Evolutionary conservation across 306 rosid species (phyloP), one percentile per base, ranked within the genome.

Genomic region (Quillaja saponaria): DNA sequence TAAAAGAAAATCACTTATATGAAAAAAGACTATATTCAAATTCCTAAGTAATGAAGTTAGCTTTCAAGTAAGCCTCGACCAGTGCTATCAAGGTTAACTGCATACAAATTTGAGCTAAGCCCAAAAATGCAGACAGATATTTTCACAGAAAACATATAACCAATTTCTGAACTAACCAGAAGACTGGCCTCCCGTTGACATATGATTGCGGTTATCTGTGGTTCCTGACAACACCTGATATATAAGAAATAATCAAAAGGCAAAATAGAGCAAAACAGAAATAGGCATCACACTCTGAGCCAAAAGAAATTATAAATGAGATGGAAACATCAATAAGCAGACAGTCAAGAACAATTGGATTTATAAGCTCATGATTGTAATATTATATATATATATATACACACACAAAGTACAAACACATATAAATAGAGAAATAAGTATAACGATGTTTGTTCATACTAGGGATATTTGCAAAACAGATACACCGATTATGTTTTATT

Each of bases 151-250:
- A 33, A 72, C 50, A 38, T 37, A 38, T n/a, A 42, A 54, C 59
- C 12, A 66, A 28, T 49, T 57, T 46, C 13, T 50, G 15, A 55
- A 80, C 87, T 82, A 49, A 88, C 96, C 98, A 20, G 90, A 77
- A 55, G 90, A 53, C 39, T 55, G 88, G 16, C 82, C 94, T 53
- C 85, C 92, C 15, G 34, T 44, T 16, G 87, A 67, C 13, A 74
- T 74, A 75, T 39, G 74, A 63, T 59, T 70, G 68, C 78, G 74
- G 10, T 42, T 63, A 25, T 65, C 84, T 58, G 77, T 11, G 45
- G 77, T 44, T 64, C 81, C 83, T 44, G 95, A 58, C 34, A 73
- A 31, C 67, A 67, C 85, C 99, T 92, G 76, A 68, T 77, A 50
- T 58, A 51, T 31, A 50, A 28, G 13, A 72, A 69, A 18, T n/a